phyloP scores from a whole-genome alignment of 768 basidiomycete species.

The Tricholoma furcatifolium region DNA sequence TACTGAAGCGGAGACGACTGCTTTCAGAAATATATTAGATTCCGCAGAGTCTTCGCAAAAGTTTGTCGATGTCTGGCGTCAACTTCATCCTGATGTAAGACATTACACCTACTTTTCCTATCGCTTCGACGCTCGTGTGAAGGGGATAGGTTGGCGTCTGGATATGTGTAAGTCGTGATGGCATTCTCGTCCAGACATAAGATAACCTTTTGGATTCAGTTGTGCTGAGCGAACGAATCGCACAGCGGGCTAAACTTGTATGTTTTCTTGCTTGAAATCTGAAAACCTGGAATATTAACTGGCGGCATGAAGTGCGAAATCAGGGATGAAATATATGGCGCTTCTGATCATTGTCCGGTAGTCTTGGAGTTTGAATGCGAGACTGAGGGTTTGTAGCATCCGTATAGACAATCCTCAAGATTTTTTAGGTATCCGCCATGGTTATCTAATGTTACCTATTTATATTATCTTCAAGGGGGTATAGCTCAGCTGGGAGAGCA shows the following conservation, averaged over 20 bases:
- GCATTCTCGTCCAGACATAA: neutral
- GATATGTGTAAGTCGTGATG: conserved; percentile 66
- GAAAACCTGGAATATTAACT: neutral
- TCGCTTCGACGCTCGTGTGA: conserved; percentile 74
- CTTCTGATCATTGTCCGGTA: conserved; percentile 83
- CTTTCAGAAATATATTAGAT: conserved; percentile 67
- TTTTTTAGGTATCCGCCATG: no score
- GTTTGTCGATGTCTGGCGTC: conserved; percentile 82
- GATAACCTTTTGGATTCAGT: conserved; percentile 40
- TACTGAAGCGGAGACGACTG: conserved; percentile 77
- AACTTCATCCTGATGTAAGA: conserved; percentile 60
- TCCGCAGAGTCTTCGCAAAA: conserved; percentile 40
- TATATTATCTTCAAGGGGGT: conserved; percentile 32
- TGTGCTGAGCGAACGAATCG: conserved; percentile 70
- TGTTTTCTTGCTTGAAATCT: conserved; percentile 7
- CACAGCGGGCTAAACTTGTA: conserved; percentile 60
- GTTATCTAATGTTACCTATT: neutral
- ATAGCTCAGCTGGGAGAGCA: conserved; percentile 71
- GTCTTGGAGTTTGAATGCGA: conserved; percentile 53
- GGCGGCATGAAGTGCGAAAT: conserved; percentile 65
- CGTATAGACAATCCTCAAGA: no score
- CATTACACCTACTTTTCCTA: conserved; percentile 88
- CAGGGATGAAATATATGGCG: conserved; percentile 80
- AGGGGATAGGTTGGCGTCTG: conserved; percentile 85
- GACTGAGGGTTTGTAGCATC: neutral